Base-by-base conservation (phyloP, 2,329 filamentous ascomycete genomes). In the Esteya vermicola region DNA sequence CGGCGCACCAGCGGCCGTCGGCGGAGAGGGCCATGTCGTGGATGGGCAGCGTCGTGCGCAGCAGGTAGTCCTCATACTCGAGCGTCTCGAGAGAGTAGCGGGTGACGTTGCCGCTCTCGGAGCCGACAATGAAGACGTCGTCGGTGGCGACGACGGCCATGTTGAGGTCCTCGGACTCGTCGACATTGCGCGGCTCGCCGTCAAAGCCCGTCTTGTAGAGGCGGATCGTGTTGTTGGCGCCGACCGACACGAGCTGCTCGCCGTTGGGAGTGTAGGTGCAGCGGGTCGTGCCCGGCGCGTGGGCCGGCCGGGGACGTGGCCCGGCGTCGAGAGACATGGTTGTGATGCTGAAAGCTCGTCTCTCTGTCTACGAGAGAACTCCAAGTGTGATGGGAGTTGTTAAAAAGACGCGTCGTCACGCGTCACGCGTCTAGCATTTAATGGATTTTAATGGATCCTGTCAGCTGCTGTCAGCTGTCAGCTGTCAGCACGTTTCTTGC, bases 101-200 rank as follows among this genome's bases (percentile, higher is more conserved):
- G 65, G 82, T 93, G 52, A 98, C 85, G n/a, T 82, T 91, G 53
- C 93, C 91, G 61, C 96, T 88, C 58, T 98, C 89, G 18, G 85
- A 84, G 22, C 86, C 91, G 45, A 85, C 78, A 33, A 96, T 75
- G 55, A 95, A 93, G 58, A 83, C 86, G 44, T 81, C 75, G 54
- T 89, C 72, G 27, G 76, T 75, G 18, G 85, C 77, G 23, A 77
- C 81, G 19, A 96, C 75, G 25, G 81, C 78, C 18, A 83, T 69
- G 54, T 94, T 93, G 48, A 84, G 81, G 50, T 95, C 89, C 45
- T 82, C 81, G 40, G 81, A 85, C 47, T 95, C 85, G 56, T 96
- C 89, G 42, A 98, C 81, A 42, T 89, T 94, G 43, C 75, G 78
- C 9, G 93, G 91, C 57, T 98, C 91, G 51, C 86, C 88, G 62